Conservation (phyloP, 2,329 filamentous ascomycete genomes). For the Fusarium concolor region DNA sequence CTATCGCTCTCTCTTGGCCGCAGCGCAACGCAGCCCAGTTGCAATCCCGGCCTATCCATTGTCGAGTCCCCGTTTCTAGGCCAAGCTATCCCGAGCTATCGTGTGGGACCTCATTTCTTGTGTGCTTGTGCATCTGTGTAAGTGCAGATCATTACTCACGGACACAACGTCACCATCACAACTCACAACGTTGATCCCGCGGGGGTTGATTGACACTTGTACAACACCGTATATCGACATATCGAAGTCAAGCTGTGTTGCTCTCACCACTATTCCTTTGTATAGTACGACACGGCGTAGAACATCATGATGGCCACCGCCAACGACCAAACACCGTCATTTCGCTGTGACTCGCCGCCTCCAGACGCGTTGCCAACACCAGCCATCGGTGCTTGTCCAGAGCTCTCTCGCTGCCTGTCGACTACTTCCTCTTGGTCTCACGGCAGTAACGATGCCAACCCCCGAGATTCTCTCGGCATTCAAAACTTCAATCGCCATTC, state of each 20-base stretch:
- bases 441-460: slow-evolving; percentile 60
- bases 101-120: slow-evolving; percentile 36
- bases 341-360: slow-evolving; percentile 71
- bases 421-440: slow-evolving; percentile 70
- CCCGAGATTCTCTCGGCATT: slow-evolving; percentile 68
- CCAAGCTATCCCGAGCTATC: slow-evolving; percentile 29
- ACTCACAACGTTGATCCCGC: slow-evolving; percentile 22
- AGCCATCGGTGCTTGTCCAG: slow-evolving; percentile 68
- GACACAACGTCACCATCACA: slow-evolving; percentile 27
- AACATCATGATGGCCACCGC: slow-evolving; percentile 50
- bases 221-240: slow-evolving; percentile 15
- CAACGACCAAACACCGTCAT: slow-evolving; percentile 48
- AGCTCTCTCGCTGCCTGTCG: slow-evolving; percentile 73
- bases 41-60: slow-evolving; percentile 5
- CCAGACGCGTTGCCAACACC: slow-evolving; percentile 72
- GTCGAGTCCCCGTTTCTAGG: slow-evolving; percentile 7
- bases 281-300: background rate
- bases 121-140: slow-evolving; percentile 38
- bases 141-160: slow-evolving; percentile 39
- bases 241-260: slow-evolving; percentile 11
- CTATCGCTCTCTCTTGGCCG: background rate
- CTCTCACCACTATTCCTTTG: slow-evolving; percentile 1
- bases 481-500: slow-evolving; percentile 69
- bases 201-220: slow-evolving; percentile 8
- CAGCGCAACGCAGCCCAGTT: background rate